Percentiles rank a stretch among this genome's conserved stretches.
phyloP scores from a whole-genome alignment of 169 alveolate genomes.

The Theileria annulata region DNA sequence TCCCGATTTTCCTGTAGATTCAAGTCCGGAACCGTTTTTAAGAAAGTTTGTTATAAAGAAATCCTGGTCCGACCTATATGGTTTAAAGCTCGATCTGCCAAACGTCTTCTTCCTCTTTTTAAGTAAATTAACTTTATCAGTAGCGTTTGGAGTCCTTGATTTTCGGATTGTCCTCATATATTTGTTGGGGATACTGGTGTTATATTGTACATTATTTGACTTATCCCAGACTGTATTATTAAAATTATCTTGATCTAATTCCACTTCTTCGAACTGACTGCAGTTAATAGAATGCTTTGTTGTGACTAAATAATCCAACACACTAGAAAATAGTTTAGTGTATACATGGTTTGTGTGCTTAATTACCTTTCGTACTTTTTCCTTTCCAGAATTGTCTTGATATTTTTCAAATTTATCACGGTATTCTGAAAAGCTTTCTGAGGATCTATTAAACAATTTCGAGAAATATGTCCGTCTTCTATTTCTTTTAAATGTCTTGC shows the following conservation, averaged over 20 bases:
- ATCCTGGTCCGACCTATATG: background rate
- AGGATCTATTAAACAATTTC: constrained; percentile 10
- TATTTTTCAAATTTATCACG: background rate
- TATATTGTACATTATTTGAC: background rate
- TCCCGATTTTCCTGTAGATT: background rate
- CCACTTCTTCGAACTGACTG: background rate
- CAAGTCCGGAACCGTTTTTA: background rate
- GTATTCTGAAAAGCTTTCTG: background rate
- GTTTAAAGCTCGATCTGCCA: constrained; percentile 4
- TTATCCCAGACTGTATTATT: constrained; percentile 7
- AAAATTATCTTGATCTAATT: background rate
- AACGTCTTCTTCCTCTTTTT: background rate
- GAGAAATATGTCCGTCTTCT: background rate
- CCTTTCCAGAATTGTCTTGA: background rate
- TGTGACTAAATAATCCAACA: constrained; percentile 25
- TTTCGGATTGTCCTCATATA: background rate
- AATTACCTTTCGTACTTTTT: background rate
- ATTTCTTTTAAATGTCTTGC: background rate
- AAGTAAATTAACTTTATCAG: background rate
- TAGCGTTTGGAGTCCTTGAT: background rate
- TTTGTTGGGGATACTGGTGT: background rate
- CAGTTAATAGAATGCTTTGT: background rate
- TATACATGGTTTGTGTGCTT: constrained; percentile 10
- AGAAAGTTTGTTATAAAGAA: background rate
- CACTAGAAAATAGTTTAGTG: background rate